Conservation (phyloP, 768 basidiomycete species). For the Termitomyces eurrhizus region DNA sequence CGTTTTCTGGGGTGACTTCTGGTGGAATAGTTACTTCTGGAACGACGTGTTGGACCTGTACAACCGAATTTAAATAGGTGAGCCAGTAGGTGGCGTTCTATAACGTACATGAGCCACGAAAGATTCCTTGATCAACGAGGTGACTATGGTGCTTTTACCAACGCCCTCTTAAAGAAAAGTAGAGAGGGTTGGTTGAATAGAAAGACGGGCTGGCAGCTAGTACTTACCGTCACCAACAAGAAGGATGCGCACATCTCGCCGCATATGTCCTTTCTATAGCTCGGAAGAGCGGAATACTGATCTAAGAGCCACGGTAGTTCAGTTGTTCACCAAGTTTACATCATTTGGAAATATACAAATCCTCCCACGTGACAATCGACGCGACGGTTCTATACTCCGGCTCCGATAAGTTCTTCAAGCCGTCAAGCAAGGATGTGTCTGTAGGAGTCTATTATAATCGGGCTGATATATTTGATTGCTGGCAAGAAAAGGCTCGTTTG, state of each 20-base stretch:
- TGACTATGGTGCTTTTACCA: slow-evolving; percentile 97
- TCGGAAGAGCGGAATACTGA: slow-evolving; percentile 7
- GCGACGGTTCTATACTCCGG: neutral
- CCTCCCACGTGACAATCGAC: slow-evolving; percentile 15
- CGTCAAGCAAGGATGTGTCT: slow-evolving; percentile 1
- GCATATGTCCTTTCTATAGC: slow-evolving; percentile 43
- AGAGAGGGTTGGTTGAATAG: slow-evolving; percentile 13
- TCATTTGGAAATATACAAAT: slow-evolving; percentile 11
- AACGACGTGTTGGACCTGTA: slow-evolving; percentile 88
- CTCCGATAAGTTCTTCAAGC: neutral
- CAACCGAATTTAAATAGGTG: slow-evolving; percentile 5
- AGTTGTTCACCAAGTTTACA: slow-evolving; percentile 6
- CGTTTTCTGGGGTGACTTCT: slow-evolving; percentile 95
- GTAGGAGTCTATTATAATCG: neutral
- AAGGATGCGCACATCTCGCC: slow-evolving; percentile 91
- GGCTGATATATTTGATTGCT: neutral
- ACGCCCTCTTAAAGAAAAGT: slow-evolving; percentile 69
- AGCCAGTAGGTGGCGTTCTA: neutral
- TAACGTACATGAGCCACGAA: slow-evolving; percentile 78
- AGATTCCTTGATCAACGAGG: slow-evolving; percentile 93
- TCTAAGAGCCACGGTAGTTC: neutral
- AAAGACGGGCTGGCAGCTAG: neutral
- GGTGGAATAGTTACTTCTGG: slow-evolving; percentile 98
- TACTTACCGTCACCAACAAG: slow-evolving; percentile 88
- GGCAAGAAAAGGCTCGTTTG: neutral